These are phyloP conservation scores for Canavalia gladiata DNA, from an alignment of 306 rosid species.

Conservation along the genomic window DNA sequence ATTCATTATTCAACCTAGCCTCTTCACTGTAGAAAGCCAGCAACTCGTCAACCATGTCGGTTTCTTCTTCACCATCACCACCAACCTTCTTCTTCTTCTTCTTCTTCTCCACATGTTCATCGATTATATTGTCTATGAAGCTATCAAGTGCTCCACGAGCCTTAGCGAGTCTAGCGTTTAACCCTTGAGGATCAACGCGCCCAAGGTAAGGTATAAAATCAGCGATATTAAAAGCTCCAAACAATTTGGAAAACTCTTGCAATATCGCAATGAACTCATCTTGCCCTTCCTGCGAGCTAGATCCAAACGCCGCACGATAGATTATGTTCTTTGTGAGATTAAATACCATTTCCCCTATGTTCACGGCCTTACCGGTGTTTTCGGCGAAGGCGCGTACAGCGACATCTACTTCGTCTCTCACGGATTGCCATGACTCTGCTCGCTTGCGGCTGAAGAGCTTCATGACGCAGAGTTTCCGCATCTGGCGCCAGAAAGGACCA, in stretches of 20 bases:
- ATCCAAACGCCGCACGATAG: constrained; percentile 85
- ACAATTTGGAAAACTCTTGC: constrained; percentile 84
- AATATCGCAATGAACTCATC: constrained; percentile 78
- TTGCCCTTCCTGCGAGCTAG: constrained; percentile 66
- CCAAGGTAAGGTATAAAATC: constrained; percentile 76
- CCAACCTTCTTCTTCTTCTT: constrained; percentile 6
- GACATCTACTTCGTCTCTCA: constrained; percentile 75
- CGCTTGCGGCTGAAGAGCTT: constrained; percentile 87
- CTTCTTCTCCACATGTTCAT: constrained; percentile 64
- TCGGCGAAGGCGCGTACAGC: constrained; percentile 41
- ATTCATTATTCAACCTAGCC: constrained; percentile 47
- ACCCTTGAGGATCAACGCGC: constrained; percentile 75
- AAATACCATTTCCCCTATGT: constrained; percentile 76
- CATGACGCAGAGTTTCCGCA: constrained; percentile 89
- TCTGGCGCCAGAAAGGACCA: constrained; percentile 96
- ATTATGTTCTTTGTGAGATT: constrained; percentile 68
- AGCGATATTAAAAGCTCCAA: constrained; percentile 84
- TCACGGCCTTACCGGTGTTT: constrained; percentile 53
- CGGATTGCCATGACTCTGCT: constrained; percentile 86
- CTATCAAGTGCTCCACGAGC: constrained; percentile 69
- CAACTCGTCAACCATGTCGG: constrained; percentile 92
- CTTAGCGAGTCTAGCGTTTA: constrained; percentile 60
- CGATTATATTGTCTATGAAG: constrained; percentile 77
- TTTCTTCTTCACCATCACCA: constrained; percentile 35
- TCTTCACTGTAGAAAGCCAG: constrained; percentile 74